Evolutionary conservation across 257 asterid genomes (phyloP).

Genomic region (Coffea eugenioides): DNA sequence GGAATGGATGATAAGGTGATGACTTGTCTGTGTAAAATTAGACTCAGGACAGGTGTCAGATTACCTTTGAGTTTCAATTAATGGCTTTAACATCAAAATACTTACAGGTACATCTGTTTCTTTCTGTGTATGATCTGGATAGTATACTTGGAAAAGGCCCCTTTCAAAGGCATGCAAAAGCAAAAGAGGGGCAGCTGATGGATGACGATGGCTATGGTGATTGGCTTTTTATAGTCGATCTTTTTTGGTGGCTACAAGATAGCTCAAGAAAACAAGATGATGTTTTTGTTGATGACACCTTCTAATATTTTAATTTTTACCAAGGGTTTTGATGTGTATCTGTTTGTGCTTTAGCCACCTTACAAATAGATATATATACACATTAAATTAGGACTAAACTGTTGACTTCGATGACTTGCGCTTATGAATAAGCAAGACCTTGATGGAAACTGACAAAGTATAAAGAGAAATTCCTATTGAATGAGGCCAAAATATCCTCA

Average conservation of each 20-base stretch:
- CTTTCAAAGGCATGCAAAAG: conserved; percentile 2
- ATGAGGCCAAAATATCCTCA: conserved; percentile 12
- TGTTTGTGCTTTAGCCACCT: background rate
- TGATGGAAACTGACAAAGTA: background rate
- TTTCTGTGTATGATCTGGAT: background rate
- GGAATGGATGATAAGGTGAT: too few relatives aligned
- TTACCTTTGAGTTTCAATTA: background rate
- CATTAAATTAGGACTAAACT: background rate
- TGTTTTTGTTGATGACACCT: conserved; percentile 1
- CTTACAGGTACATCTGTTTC: background rate
- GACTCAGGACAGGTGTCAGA: background rate
- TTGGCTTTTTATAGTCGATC: background rate
- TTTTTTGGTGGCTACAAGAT: background rate
- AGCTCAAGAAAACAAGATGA: background rate
- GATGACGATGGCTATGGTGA: background rate
- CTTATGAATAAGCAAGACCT: background rate
- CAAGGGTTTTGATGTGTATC: background rate
- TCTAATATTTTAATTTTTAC: background rate
- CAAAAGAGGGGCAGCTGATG: background rate
- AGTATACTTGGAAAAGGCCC: background rate
- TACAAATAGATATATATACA: background rate
- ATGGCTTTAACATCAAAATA: background rate
- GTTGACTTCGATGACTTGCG: background rate
- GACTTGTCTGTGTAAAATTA: background rate
- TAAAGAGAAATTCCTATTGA: background rate